Evolutionary conservation across 2,329 filamentous ascomycete genomes (phyloP), one percentile per base, ranked within the genome.

Genomic region (Hypoxylon sp.): DNA sequence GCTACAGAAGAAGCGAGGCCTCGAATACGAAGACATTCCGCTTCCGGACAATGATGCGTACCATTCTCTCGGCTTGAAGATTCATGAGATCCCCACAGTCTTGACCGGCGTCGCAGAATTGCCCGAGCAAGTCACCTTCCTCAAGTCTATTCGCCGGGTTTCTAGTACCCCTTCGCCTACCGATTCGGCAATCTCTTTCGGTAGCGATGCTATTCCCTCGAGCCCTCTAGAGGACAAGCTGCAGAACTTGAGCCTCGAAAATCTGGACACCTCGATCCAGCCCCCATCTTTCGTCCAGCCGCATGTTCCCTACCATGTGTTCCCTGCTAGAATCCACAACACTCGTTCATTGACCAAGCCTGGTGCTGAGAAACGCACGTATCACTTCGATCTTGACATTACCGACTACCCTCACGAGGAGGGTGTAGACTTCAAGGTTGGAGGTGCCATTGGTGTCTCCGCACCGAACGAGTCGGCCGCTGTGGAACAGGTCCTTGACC

Each of bases 331-430:
- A 58, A 83, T 99, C 35, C 88, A 91, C 72, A 86, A 86, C 63
- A 84, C 91, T 2, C 87, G 94, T 47, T 91, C 96, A 72, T 76
- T 99, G 68, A 99, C 94, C 8, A 88, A 84, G 68, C 78, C 83
- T 16, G 93, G 93, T 15, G 94, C 94, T 4, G 91, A 96, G 78
- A 99, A 99, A 82, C 83, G 93, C 54, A 99, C 94, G 0, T 96
- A 93, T 71, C 94, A 99, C 73, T 97, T 97, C 65, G 94, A 97
- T 65, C 84, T 99, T 32, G 94, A 99, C 65, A 88, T 99, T 38
- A 97, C 93, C 37, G 88, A 96, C 69, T 99, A 99, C 65, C 91
- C 94, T 0, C 82, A 84, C 13, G 91, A 95, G 73, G 88, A 89
- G 44, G 80, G 82, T 38, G 85, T 92, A 4, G 94, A 97, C 68